Conservation (phyloP, 768 basidiomycete species). For the Amanita pseudoporphyria region DNA sequence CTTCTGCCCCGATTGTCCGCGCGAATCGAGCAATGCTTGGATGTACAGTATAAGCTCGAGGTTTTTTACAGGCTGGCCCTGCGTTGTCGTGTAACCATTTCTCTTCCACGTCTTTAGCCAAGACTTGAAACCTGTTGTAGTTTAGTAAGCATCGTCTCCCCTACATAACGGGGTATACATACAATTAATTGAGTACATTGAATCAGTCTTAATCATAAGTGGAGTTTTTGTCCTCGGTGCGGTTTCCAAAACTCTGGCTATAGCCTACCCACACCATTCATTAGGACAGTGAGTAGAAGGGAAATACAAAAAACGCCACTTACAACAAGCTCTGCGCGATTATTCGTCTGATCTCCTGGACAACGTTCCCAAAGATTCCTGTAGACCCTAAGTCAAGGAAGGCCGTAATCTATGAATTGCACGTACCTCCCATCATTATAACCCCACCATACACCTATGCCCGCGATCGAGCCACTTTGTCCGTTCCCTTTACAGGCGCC, state of each 20-base stretch:
- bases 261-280: conserved; percentile 48
- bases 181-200: conserved; percentile 79
- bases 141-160: background rate
- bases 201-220: conserved; percentile 79
- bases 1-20: conserved; percentile 39
- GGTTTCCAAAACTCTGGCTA: conserved; percentile 71
- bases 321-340: conserved; percentile 82
- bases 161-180: conserved; percentile 10
- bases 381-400: background rate
- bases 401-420: background rate
- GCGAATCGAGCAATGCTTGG: conserved; percentile 45
- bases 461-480: conserved; percentile 51
- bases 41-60: conserved; percentile 61
- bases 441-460: conserved; percentile 90
- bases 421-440: conserved; percentile 48
- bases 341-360: conserved; percentile 80
- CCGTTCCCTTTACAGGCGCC: conserved; percentile 88
- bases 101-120: conserved; percentile 66
- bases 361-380: conserved; percentile 81
- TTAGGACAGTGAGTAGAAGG: no score
- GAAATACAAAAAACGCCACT: conserved; percentile 14
- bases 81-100: conserved; percentile 38
- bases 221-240: conserved; percentile 44
- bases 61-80: conserved; percentile 63
- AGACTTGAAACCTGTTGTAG: conserved; percentile 43